A percentile compares a stretch with the other conserved stretches of the same genome.
Evolutionary conservation across 129 eudicot genomes (phyloP).

Genomic region (Erigeron canadensis): DNA sequence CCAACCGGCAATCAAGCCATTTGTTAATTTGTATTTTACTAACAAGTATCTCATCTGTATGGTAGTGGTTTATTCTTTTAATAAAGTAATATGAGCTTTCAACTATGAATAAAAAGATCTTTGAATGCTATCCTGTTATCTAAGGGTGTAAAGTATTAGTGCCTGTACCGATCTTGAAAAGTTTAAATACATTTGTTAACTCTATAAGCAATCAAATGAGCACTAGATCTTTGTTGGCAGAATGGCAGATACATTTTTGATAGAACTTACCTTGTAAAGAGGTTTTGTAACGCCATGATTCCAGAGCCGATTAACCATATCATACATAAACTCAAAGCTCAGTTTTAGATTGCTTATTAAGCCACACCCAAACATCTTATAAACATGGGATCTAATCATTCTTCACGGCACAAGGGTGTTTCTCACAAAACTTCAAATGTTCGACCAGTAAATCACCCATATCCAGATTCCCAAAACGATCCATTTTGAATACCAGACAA

Average conservation of each 20-base stretch:
- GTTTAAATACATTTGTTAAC: not conserved
- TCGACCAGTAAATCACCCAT: conserved; percentile 66
- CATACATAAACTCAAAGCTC: conserved; percentile 72
- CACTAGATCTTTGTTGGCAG: conserved; percentile 13
- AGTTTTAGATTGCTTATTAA: conserved; percentile 62
- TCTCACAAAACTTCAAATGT: conserved; percentile 81
- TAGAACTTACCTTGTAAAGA: conserved; percentile 31
- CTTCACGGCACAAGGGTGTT: conserved; percentile 89
- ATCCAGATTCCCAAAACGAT: conserved; percentile 42
- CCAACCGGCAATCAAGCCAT: too few relatives aligned
- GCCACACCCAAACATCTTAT: conserved; percentile 89
- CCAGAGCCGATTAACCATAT: conserved; percentile 60
- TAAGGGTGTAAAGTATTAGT: not conserved
- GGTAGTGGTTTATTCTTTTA: too few relatives aligned
- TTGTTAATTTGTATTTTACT: too few relatives aligned
- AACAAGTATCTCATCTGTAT: too few relatives aligned
- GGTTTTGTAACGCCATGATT: conserved; percentile 58
- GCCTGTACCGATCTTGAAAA: not conserved
- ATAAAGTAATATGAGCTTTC: too few relatives aligned
- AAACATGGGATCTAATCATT: conserved; percentile 83
- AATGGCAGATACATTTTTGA: conserved; percentile 26
- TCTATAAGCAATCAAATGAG: conserved; percentile 9
- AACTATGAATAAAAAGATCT: too few relatives aligned
- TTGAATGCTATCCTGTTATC: too few relatives aligned
- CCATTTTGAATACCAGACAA: not conserved